A percentile compares a stretch with the other conserved stretches of the same genome.
phyloP scores from a whole-genome alignment of 768 basidiomycete genomes.

The Russula abietina region DNA sequence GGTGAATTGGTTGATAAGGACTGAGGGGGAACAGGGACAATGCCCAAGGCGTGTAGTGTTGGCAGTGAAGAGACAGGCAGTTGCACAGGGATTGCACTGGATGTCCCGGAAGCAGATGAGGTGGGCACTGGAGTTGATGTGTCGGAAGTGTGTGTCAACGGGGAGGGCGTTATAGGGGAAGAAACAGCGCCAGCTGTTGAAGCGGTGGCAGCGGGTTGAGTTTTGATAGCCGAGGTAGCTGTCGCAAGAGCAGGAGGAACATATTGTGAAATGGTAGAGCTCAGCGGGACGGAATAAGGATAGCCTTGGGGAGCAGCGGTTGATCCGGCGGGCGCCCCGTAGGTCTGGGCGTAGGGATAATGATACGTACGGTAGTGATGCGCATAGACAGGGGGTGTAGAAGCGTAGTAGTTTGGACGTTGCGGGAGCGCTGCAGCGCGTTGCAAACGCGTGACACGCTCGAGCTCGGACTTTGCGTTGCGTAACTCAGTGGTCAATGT shows the following conservation, averaged over 20 bases:
- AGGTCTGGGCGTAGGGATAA: constrained; percentile 59
- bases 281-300: constrained; percentile 22
- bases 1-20: constrained; percentile 42
- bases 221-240: constrained; percentile 24
- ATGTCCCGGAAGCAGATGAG: background rate
- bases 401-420: constrained; percentile 20
- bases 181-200: constrained; percentile 4
- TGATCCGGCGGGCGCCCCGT: constrained; percentile 28
- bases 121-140: constrained; percentile 28
- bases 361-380: constrained; percentile 58
- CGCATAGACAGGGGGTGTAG: constrained; percentile 27
- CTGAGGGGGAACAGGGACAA: constrained; percentile 59
- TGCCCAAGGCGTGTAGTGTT: constrained; percentile 63
- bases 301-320: constrained; percentile 14
- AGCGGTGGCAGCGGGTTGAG: constrained; percentile 20
- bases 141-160: constrained; percentile 32
- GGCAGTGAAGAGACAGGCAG: constrained; percentile 56
- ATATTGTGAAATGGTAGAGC: constrained; percentile 32
- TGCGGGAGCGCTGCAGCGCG: constrained; percentile 41
- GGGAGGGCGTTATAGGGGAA: constrained; percentile 19
- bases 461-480: constrained; percentile 55
- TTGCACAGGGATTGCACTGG: constrained; percentile 52
- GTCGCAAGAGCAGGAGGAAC: constrained; percentile 29
- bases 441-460: constrained; percentile 64
- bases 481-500: constrained; percentile 54